Base-by-base conservation (phyloP, 164 flowering plant genomes). In the Stephania cephalantha region DNA sequence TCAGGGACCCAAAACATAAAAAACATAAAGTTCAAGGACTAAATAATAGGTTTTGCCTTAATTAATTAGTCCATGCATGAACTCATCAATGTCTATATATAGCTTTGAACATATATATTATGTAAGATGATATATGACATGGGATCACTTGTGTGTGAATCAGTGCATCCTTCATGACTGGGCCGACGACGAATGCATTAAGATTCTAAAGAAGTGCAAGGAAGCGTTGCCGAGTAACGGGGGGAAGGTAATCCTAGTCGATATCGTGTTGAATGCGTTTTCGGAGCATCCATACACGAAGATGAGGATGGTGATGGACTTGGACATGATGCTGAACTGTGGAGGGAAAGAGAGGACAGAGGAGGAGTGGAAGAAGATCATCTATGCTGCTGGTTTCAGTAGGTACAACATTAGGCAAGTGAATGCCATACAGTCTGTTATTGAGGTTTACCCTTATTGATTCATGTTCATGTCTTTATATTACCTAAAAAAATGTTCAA, bases 81-180 rank as follows among this genome's bases (percentile, higher is more conserved):
- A 22, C 4, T 35, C 42, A 35, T 35, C 4, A 35, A 4, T 35
- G 42, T 4, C 42, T 35, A 35, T 25, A 25, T 25, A 25, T 25
- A 25, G 55, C 55, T 50, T 50, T 50, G 12, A 9, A 50, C 15
- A 15, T 9, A 3, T 10, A 25, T 25, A 25, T 25, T 25, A 25
- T 25, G 25, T 25, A 25, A 0, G 25, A 25, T 25, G 25, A 25
- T n/a, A n/a, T 9, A 50, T 15, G 12, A 50, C 11, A 58, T 58
- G 64, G 64, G 64, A 58, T n/a, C n/a, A n/a, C 18, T 58, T 50
- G 55, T 9, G 55, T 9, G 13, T 58, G 5, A 31, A 31, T 31
- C 74, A 87, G 86, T 84, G 83, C 76, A 81, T 86, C 2, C 74
- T 86, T 61, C 89, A 85, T 52, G 82, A 85, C 42, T 86, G 87